These are phyloP conservation scores for Flaveria ramosissima DNA, from an alignment of 129 eudicot genomes.

Conservation along the genomic window DNA sequence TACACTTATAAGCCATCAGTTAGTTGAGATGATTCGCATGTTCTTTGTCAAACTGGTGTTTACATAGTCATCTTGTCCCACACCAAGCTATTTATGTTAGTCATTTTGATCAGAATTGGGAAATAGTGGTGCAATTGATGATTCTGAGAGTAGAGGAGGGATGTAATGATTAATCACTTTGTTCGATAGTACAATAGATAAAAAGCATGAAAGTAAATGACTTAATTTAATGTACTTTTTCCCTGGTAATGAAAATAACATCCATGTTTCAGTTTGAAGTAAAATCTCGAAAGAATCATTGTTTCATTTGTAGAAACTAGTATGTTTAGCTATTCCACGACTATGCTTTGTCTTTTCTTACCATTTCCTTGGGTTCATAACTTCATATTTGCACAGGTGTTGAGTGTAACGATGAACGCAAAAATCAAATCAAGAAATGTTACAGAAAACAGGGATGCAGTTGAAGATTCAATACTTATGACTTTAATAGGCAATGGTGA, in stretches of 20 bases:
- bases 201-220: no score
- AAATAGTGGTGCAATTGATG: not conserved
- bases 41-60: not conserved
- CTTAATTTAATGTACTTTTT: not conserved
- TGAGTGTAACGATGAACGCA: constrained; percentile 51
- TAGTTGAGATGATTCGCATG: not conserved
- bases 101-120: not conserved
- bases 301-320: not conserved
- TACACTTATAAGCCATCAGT: not conserved
- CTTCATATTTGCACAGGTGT: constrained; percentile 22
- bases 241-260: not conserved
- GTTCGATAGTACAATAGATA: no score
- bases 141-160: not conserved
- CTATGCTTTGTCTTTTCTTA: constrained; percentile 4
- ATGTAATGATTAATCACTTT: not conserved
- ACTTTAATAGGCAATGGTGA: constrained; percentile 84
- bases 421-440: constrained; percentile 58
- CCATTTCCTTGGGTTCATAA: constrained; percentile 1
- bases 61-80: not conserved
- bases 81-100: not conserved
- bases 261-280: constrained; percentile 7
- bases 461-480: constrained; percentile 78
- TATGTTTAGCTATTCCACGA: not conserved
- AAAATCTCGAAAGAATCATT: not conserved
- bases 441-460: constrained; percentile 75